Base-by-base conservation (phyloP, 768 basidiomycete species). In the Pisolithus marmoratus region DNA sequence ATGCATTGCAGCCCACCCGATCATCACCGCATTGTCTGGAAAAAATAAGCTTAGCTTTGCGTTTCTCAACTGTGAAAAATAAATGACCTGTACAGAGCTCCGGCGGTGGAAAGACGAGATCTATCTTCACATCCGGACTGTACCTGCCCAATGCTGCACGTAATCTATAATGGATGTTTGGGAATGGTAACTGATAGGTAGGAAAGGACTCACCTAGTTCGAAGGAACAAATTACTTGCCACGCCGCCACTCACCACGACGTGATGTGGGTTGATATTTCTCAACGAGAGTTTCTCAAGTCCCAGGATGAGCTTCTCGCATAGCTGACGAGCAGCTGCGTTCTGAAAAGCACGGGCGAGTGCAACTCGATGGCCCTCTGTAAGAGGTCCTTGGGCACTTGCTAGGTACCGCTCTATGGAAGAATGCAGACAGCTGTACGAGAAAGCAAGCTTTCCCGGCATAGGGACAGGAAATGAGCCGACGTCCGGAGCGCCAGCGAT, bases 1-100 rank as follows among this genome's bases (percentile, higher is more conserved):
- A 59, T 85, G 71, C 78, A 94, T 86, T 0, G 90, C 85, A 4
- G 94, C 88, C 89, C 87, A 95, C 2, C 81, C 95, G 58, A 97
- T 90, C 95, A 98, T 98, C 8, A 82, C 94, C 1, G 95, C 95
- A 65, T 97, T 98, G 61, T 97, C 95, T 94, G 57, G 20, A 22
- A 34, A 22, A 34, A 20, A 43, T 12, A 37, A 22, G 40, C 48
- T 14, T 48, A 5, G 31, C 26, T 24, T 20, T n/a, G 19, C 8
- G 55, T 49, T 20, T 42, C 36, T 15, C 43, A 45, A 26, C 14
- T 45, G 12, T 15, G 15, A 17, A 14, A 26, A n/a, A 19, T 6
- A 37, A 2, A 73, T 49, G 52, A 88, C 91, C 91, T 62, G 92
- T 95, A 63, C 94, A 97, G 2, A 94, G 72, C 11, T 74, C 65